These are phyloP conservation scores for Scheffersomyces illinoinensis DNA, from an alignment of 1,139 yeast species.

Conservation along the genomic window DNA sequence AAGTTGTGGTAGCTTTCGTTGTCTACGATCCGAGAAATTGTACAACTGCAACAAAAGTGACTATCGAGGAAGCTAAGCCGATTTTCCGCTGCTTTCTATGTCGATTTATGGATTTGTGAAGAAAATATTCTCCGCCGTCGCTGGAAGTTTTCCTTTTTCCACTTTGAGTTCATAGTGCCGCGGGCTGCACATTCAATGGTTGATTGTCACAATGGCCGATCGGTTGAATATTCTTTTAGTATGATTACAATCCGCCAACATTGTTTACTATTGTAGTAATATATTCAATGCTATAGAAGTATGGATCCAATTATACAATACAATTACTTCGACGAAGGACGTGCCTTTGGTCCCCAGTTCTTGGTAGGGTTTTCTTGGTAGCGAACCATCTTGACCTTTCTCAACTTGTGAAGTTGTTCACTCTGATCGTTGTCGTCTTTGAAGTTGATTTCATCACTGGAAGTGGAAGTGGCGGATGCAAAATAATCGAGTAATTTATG, in stretches of 20 bases:
- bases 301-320: neutral
- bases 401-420: constrained; percentile 54
- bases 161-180: neutral
- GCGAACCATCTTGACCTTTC: constrained; percentile 79
- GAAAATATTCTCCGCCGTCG: neutral
- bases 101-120: neutral
- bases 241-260: neutral
- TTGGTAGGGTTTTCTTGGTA: constrained; percentile 90
- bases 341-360: constrained; percentile 95
- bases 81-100: neutral
- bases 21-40: neutral
- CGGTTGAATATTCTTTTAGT: too few relatives aligned
- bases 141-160: neutral
- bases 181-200: neutral
- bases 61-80: neutral
- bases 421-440: constrained; percentile 53
- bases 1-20: neutral
- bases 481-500: constrained; percentile 52
- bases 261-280: too few relatives aligned
- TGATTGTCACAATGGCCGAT: neutral
- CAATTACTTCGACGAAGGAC: constrained; percentile 41
- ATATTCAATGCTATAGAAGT: neutral
- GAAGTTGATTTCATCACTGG: constrained; percentile 25
- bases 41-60: neutral
- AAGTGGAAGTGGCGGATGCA: constrained; percentile 17